phyloP scores from a whole-genome alignment of 495 filamentous ascomycete genomes.

The Trichoderma orchidacearum region DNA sequence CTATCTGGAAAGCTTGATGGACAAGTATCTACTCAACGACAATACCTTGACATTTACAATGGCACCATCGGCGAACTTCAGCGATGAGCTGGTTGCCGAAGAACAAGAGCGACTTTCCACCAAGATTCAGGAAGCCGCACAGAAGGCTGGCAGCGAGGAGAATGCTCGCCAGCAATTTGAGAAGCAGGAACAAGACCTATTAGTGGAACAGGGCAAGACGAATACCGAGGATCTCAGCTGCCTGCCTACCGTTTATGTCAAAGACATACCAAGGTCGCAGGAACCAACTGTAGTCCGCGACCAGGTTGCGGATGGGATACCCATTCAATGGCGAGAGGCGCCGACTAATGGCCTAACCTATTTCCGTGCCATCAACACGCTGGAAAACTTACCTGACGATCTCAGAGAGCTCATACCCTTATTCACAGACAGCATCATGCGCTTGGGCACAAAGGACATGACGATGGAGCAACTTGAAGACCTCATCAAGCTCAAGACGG shows the following conservation, averaged over 20 bases:
- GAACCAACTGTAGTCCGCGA: constrained; percentile 56
- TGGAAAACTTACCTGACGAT: constrained; percentile 72
- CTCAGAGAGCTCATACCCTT: constrained; percentile 75
- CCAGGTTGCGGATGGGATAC: constrained; percentile 45
- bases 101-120: constrained; percentile 54
- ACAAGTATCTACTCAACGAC: constrained; percentile 83
- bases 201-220: constrained; percentile 70
- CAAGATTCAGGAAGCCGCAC: constrained; percentile 56
- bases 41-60: constrained; percentile 86
- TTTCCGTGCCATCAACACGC: constrained; percentile 73
- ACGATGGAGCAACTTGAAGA: constrained; percentile 94
- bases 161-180: constrained; percentile 56
- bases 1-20: constrained; percentile 73
- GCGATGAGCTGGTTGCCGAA: constrained; percentile 58
- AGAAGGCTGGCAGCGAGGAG: constrained; percentile 53
- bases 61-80: constrained; percentile 66
- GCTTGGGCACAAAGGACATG: constrained; percentile 73
- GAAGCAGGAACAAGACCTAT: constrained; percentile 63
- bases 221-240: constrained; percentile 73
- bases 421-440: constrained; percentile 85
- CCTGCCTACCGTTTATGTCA: constrained; percentile 73
- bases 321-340: constrained; percentile 81
- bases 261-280: constrained; percentile 71
- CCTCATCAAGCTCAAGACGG: constrained; percentile 88
- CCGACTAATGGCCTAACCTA: constrained; percentile 94